Percentiles rank a stretch among this genome's conserved stretches.
These are phyloP conservation scores for Fraxinus pennsylvanica DNA, from an alignment of 257 asterid genomes.

Conservation along the genomic window DNA sequence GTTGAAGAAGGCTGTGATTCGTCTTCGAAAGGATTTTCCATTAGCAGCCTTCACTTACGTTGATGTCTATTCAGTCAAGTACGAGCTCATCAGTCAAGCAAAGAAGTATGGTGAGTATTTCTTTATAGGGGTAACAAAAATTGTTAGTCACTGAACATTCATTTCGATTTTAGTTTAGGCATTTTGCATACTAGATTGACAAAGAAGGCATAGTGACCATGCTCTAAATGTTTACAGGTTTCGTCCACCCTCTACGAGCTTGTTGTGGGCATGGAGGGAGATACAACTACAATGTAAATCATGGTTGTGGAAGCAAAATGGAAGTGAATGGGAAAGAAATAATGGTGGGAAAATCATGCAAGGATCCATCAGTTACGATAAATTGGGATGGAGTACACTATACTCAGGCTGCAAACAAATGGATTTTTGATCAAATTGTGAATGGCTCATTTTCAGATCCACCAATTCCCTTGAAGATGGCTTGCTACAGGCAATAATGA, in stretches of 20 bases:
- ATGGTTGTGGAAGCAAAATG: conserved; percentile 58
- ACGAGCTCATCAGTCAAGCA: conserved; percentile 52
- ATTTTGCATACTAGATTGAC: too few relatives aligned
- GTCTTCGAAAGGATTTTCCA: conserved; percentile 65
- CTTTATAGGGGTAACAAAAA: too few relatives aligned
- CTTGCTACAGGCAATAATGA: conserved; percentile 43
- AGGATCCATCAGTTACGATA: conserved; percentile 47
- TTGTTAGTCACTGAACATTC: too few relatives aligned
- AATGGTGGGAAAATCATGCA: conserved; percentile 56
- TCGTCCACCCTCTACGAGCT: conserved; percentile 59
- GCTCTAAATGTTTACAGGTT: conserved; percentile 42
- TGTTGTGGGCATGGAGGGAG: conserved; percentile 87
- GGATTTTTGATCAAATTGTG: conserved; percentile 61
- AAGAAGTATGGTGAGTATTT: conserved; percentile 45
- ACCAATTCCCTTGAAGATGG: conserved; percentile 45
- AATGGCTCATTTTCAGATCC: conserved; percentile 76
- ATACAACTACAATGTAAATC: conserved; percentile 59
- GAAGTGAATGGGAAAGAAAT: conserved; percentile 56
- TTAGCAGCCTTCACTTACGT: conserved; percentile 64
- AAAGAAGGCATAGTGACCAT: not conserved
- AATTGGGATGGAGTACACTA: conserved; percentile 84
- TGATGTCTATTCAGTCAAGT: conserved; percentile 63
- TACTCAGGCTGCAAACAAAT: conserved; percentile 76
- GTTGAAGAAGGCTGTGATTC: conserved; percentile 40
- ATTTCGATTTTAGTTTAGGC: too few relatives aligned